These are phyloP conservation scores for Neofusicoccum umdonicola DNA, from an alignment of 2,329 filamentous ascomycete genomes.

Conservation along the genomic window DNA sequence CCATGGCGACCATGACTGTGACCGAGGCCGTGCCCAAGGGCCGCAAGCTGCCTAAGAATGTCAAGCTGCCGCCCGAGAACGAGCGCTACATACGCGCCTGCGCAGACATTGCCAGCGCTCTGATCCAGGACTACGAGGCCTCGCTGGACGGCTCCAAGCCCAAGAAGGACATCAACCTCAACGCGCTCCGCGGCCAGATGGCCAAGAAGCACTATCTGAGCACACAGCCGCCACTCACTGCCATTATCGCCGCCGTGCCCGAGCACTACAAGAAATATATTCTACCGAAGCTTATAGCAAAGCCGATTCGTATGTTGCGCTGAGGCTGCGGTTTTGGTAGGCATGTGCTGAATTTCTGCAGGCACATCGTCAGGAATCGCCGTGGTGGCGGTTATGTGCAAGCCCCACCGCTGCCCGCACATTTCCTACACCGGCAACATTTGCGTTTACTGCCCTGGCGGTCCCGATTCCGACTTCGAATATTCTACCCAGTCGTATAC, in stretches of 20 bases:
- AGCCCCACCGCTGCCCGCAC: conserved; percentile 94
- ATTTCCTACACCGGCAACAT: conserved; percentile 99
- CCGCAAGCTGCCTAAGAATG: conserved; percentile 63
- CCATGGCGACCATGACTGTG: conserved; percentile 64
- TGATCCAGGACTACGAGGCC: conserved; percentile 92
- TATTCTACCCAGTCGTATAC: conserved; percentile 99
- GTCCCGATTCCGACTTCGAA: conserved; percentile 97
- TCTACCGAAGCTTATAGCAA: conserved; percentile 90
- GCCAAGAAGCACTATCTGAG: conserved; percentile 89
- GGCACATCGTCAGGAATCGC: conserved; percentile 95
- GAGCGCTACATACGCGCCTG: conserved; percentile 93
- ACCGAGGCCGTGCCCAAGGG: conserved; percentile 47
- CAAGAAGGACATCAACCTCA: conserved; percentile 88
- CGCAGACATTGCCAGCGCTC: conserved; percentile 87
- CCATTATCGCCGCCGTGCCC: conserved; percentile 97
- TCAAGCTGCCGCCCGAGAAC: conserved; percentile 83
- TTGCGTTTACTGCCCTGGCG: conserved; percentile 96
- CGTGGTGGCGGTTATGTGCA: conserved; percentile 99
- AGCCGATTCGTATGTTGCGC: conserved; percentile 73
- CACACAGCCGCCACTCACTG: conserved; percentile 86
- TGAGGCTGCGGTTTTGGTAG: background rate
- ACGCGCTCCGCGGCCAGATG: conserved; percentile 79
- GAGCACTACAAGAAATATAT: conserved; percentile 99
- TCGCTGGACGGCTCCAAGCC: conserved; percentile 69
- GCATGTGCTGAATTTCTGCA: conserved; percentile 34